Percentiles rank a stretch among this genome's conserved stretches.
These are phyloP conservation scores for Meripilus lineatus DNA, from an alignment of 1,284 basidiomycete species.

Conservation along the genomic window DNA sequence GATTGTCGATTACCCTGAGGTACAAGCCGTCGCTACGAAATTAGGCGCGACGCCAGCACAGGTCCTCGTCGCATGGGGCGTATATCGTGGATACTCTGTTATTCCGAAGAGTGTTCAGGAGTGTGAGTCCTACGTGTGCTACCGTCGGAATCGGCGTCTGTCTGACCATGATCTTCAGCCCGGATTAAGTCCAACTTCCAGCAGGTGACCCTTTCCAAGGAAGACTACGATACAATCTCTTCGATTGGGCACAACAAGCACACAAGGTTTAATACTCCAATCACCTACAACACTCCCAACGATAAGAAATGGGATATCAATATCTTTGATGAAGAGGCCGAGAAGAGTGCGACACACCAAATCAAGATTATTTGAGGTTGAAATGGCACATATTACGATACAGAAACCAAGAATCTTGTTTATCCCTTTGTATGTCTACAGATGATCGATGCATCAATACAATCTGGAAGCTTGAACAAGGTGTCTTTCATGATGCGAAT, in stretches of 20 bases:
- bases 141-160: not conserved
- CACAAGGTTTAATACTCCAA: slow-evolving; percentile 62
- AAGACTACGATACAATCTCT: slow-evolving; percentile 44
- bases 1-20: slow-evolving; percentile 58
- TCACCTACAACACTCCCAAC: slow-evolving; percentile 35
- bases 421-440: too few species aligned
- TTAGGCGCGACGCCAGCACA: slow-evolving; percentile 41
- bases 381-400: too few species aligned
- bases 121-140: slow-evolving; percentile 16
- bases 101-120: slow-evolving; percentile 50
- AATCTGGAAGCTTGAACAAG: too few species aligned
- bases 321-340: slow-evolving; percentile 59
- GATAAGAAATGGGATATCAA: slow-evolving; percentile 62
- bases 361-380: slow-evolving; percentile 34
- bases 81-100: slow-evolving; percentile 40
- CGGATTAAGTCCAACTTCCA: slow-evolving; percentile 53
- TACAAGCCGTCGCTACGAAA: slow-evolving; percentile 50
- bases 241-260: slow-evolving; percentile 49
- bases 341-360: slow-evolving; percentile 44
- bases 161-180: slow-evolving; percentile 17
- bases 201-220: slow-evolving; percentile 44
- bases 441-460: too few species aligned
- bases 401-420: too few species aligned
- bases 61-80: slow-evolving; percentile 49
- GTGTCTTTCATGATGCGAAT: too few species aligned